A percentile compares a stretch with the other conserved stretches of the same genome.
Evolutionary conservation across 805 yeast genomes (phyloP).

Genomic region (Blastobotrys attinorum): DNA sequence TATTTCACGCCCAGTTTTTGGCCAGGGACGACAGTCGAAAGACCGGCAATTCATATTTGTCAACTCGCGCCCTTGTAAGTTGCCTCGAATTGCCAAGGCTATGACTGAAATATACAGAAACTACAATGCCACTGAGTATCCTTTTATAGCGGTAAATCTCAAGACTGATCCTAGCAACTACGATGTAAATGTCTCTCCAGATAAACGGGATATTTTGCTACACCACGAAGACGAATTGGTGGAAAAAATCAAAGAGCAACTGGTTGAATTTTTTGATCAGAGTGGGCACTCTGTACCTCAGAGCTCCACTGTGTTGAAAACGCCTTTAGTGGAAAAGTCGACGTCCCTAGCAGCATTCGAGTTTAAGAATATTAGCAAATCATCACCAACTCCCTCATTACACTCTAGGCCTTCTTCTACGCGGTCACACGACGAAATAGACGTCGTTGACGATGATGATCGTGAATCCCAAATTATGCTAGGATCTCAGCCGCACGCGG

Average conservation of each 20-base stretch:
- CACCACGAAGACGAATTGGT: constrained; percentile 58
- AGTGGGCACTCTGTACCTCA: background rate
- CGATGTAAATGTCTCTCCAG: constrained; percentile 92
- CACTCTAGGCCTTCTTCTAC: too few relatives aligned
- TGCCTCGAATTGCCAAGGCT: constrained; percentile 47
- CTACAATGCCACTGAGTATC: constrained; percentile 66
- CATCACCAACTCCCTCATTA: too few relatives aligned
- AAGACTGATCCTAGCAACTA: constrained; percentile 36
- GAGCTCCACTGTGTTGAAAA: background rate
- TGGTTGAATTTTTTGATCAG: background rate
- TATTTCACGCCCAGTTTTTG: constrained; percentile 71
- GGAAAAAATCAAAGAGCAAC: constrained; percentile 37
- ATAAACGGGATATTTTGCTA: constrained; percentile 64
- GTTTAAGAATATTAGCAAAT: too few relatives aligned
- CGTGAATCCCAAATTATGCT: too few relatives aligned
- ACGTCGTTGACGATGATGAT: too few relatives aligned
- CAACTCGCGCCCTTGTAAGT: constrained; percentile 65
- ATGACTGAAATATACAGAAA: constrained; percentile 67
- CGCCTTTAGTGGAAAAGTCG: too few relatives aligned
- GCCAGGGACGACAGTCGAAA: constrained; percentile 59
- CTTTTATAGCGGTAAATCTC: constrained; percentile 60
- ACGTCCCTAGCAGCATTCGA: too few relatives aligned
- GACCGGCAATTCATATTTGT: constrained; percentile 74
- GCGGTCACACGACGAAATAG: too few relatives aligned
- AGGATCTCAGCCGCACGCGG: too few relatives aligned